These are phyloP conservation scores for Trichosporon coremiiforme DNA, from an alignment of 1,284 basidiomycete genomes.

Conservation along the genomic window DNA sequence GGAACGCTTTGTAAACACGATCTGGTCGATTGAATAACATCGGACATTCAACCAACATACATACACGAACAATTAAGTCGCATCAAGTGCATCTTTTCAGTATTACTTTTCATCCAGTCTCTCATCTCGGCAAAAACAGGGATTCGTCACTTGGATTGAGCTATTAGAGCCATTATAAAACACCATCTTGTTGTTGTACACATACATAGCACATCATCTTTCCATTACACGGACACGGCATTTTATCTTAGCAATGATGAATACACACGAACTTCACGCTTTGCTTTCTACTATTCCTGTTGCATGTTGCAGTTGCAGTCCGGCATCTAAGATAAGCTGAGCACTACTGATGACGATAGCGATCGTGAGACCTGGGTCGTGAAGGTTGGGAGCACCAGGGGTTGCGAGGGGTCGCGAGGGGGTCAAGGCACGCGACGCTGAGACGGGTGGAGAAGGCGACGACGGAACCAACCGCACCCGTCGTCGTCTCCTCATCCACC, in stretches of 20 bases:
- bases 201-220: constrained; percentile 13
- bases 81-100: not conserved
- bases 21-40: not conserved
- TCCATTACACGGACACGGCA: constrained; percentile 14
- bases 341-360: not conserved
- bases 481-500: not conserved
- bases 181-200: constrained; percentile 18
- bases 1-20: constrained; percentile 12
- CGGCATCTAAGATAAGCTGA: constrained; percentile 10
- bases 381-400: constrained; percentile 16
- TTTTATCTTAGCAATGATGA: constrained; percentile 11
- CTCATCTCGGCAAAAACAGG: not conserved
- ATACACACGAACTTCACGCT: constrained; percentile 3
- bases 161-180: constrained; percentile 3
- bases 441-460: not conserved
- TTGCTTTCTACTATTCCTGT: not conserved
- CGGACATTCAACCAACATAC: constrained; percentile 12
- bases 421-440: not conserved
- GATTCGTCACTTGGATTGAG: not conserved
- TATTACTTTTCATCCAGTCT: constrained; percentile 5
- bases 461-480: too few relatives aligned
- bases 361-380: not conserved
- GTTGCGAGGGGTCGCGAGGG: constrained; percentile 1
- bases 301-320: not conserved
- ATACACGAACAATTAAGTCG: constrained; percentile 18